These are phyloP conservation scores for Marasmius fiardii DNA, from an alignment of 1,284 basidiomycete species.

Conservation along the genomic window DNA sequence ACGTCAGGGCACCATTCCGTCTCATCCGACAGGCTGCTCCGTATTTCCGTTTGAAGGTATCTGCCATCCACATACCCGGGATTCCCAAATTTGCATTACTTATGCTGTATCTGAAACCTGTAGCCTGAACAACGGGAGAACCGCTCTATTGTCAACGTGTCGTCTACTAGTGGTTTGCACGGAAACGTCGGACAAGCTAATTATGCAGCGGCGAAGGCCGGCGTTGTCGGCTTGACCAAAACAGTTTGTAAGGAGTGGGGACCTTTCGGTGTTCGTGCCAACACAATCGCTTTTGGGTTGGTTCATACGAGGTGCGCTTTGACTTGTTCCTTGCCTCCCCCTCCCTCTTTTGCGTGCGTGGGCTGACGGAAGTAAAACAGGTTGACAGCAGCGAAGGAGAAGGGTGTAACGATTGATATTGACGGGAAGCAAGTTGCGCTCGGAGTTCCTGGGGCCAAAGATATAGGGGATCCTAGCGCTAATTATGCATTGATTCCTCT, in stretches of 20 bases:
- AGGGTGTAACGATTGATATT: constrained; percentile 73
- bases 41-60: constrained; percentile 79
- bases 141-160: constrained; percentile 75
- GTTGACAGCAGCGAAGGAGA: constrained; percentile 73
- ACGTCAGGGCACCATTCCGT: constrained; percentile 82
- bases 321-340: background rate
- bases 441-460: constrained; percentile 63
- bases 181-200: constrained; percentile 85
- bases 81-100: no score
- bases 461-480: constrained; percentile 26
- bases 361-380: constrained; percentile 24
- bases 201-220: constrained; percentile 78
- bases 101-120: no score
- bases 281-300: constrained; percentile 77
- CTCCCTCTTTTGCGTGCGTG: constrained; percentile 1
- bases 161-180: constrained; percentile 75
- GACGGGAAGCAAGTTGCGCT: constrained; percentile 82
- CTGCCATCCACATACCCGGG: no score
- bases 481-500: constrained; percentile 63
- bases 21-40: constrained; percentile 83
- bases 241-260: constrained; percentile 90
- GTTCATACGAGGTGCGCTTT: constrained; percentile 63
- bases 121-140: constrained; percentile 56
- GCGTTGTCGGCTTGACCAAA: constrained; percentile 77
- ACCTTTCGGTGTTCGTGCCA: constrained; percentile 75